Percentiles rank a stretch among this genome's conserved stretches.
phyloP scores from a whole-genome alignment of 2,329 filamentous ascomycete species.

The Dactylonectria macrodidyma region DNA sequence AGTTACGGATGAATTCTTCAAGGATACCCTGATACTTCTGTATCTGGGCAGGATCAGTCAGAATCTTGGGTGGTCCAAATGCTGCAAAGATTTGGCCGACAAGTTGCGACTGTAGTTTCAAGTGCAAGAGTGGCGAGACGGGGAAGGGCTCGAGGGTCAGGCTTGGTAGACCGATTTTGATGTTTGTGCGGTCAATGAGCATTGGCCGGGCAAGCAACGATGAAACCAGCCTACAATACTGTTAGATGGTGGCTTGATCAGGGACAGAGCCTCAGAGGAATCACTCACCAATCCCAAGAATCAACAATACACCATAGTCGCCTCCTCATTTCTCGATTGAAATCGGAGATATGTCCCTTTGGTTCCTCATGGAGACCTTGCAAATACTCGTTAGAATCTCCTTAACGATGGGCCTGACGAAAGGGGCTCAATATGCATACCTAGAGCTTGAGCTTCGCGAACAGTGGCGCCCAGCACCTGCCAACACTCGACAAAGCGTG shows the following conservation, averaged over 20 bases:
- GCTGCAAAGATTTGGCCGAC: conserved; percentile 49
- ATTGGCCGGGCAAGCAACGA: conserved; percentile 52
- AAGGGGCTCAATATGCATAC: conserved; percentile 39
- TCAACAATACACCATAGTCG: conserved; percentile 56
- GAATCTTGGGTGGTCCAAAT: conserved; percentile 51
- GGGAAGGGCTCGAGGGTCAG: conserved; percentile 52
- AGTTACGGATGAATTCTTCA: conserved; percentile 58
- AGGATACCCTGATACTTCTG: conserved; percentile 53
- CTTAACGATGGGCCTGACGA: rapidly evolving
- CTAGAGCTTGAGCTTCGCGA: conserved; percentile 54
- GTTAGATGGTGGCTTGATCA: conserved; percentile 2
- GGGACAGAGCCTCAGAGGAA: too few relatives aligned
- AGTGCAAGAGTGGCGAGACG: conserved; percentile 53
- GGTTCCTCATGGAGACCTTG: conserved; percentile 48
- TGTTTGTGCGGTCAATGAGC: conserved; percentile 54
- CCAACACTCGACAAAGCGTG: conserved; percentile 56
- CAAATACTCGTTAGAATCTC: conserved; percentile 35
- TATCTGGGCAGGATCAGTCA: conserved; percentile 49
- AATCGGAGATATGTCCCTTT: conserved; percentile 47
- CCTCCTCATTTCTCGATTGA: conserved; percentile 55
- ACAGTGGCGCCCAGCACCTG: conserved; percentile 54
- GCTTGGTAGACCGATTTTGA: conserved; percentile 50
- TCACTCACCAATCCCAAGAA: conserved; percentile 56
- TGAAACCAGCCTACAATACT: conserved; percentile 53
- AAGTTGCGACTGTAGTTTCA: conserved; percentile 55